phyloP scores from a whole-genome alignment of 2,329 filamentous ascomycete genomes.

The Fusarium begoniae region DNA sequence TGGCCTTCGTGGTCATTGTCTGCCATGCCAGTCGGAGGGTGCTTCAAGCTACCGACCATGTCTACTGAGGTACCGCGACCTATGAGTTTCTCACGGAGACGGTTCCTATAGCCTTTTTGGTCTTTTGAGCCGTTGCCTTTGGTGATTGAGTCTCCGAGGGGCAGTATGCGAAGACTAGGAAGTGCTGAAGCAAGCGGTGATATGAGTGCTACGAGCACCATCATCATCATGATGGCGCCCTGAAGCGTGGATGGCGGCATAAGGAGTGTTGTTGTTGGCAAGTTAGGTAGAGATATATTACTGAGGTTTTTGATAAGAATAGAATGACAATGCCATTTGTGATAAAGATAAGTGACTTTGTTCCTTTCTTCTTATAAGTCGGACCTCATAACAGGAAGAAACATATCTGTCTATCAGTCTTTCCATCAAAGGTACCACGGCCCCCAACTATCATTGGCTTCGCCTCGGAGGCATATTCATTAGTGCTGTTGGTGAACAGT shows the following conservation, averaged over 20 bases:
- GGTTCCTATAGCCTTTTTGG: slow-evolving; percentile 1
- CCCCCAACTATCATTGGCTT: not conserved
- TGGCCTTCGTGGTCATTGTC: slow-evolving; percentile 28
- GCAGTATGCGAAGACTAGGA: slow-evolving; percentile 18
- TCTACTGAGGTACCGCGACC: not conserved
- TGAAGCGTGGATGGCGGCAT: not conserved
- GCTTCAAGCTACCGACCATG: slow-evolving; percentile 11
- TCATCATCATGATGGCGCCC: not conserved
- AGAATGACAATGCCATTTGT: not conserved
- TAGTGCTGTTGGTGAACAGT: not conserved
- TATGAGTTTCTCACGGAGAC: slow-evolving; percentile 4
- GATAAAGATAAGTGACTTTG: not conserved
- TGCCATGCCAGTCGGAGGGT: slow-evolving; percentile 8
- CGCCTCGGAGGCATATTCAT: not conserved
- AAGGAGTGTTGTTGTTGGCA: not conserved
- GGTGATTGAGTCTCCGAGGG: slow-evolving; percentile 31
- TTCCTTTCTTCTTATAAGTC: not conserved
- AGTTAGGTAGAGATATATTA: not conserved
- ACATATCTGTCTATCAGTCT: not conserved
- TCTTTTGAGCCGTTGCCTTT: slow-evolving; percentile 23
- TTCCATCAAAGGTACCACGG: not conserved
- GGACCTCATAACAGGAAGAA: not conserved
- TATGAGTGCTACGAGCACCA: slow-evolving; percentile 1
- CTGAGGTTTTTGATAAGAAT: not conserved
- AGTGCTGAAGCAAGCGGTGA: not conserved